These are phyloP conservation scores for Excoecaria cochinchinensis DNA, from an alignment of 345 rosid genomes.

Conservation along the genomic window DNA sequence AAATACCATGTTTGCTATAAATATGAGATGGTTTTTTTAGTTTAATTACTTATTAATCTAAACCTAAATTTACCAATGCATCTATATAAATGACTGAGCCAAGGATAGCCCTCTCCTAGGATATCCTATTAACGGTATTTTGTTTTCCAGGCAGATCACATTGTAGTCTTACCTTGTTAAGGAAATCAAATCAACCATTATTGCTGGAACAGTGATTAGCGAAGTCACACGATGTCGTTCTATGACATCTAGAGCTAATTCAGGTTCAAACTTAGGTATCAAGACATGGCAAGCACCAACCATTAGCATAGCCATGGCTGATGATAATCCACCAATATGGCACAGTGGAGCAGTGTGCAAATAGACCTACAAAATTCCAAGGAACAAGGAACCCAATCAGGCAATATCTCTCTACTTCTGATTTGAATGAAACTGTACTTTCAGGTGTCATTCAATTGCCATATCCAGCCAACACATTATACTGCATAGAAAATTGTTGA, in stretches of 20 bases:
- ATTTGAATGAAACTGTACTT: constrained; percentile 5
- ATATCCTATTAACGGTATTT: background rate
- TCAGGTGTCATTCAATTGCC: background rate
- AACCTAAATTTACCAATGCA: too few relatives aligned
- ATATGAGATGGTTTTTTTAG: background rate
- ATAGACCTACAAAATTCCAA: constrained; percentile 58
- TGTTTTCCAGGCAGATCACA: background rate
- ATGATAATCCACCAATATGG: constrained; percentile 88
- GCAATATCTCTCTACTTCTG: background rate
- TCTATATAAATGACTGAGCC: background rate
- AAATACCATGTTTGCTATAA: background rate
- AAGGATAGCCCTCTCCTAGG: background rate
- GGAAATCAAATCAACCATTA: constrained; percentile 63
- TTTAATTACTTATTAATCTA: too few relatives aligned
- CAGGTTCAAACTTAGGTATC: constrained; percentile 71
- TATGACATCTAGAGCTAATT: constrained; percentile 50
- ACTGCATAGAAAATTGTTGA: constrained; percentile 1
- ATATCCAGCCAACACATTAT: background rate
- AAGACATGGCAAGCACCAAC: constrained; percentile 78
- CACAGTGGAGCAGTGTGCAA: constrained; percentile 78
- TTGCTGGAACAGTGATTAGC: constrained; percentile 76
- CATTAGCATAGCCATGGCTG: constrained; percentile 88
- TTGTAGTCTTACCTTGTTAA: constrained; percentile 44
- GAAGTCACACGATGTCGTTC: constrained; percentile 64
- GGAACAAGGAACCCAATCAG: constrained; percentile 13